Conservation (phyloP, 176 grass and related monocot genomes). For the Pontederia crassipes region DNA sequence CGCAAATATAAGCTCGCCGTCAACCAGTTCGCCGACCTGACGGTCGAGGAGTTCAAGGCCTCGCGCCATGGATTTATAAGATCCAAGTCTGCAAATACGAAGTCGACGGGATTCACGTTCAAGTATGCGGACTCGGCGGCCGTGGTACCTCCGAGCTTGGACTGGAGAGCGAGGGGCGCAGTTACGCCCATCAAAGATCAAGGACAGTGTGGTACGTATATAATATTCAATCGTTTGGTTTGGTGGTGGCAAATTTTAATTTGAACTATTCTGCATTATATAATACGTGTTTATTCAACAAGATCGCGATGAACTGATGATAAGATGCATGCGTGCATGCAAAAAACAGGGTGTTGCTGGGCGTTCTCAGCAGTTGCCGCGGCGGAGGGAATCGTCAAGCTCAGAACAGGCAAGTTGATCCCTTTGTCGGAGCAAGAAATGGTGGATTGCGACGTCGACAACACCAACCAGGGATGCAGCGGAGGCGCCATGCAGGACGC, state of each 20-base stretch:
- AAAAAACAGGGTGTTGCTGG: slow-evolving; percentile 39
- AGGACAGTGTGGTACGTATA: slow-evolving; percentile 23
- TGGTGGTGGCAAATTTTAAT: not conserved
- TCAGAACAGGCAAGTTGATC: slow-evolving; percentile 24
- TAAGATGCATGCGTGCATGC: not conserved
- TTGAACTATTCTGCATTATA: not conserved
- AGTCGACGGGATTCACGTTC: too few species aligned
- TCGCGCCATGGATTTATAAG: slow-evolving; percentile 1
- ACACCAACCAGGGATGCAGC: slow-evolving; percentile 15
- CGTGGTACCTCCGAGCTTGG: too few species aligned
- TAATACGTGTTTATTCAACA: too few species aligned
- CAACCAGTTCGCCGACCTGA: slow-evolving; percentile 56
- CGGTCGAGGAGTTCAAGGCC: slow-evolving; percentile 32
- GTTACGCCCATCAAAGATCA: slow-evolving; percentile 29
- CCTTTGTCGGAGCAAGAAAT: slow-evolving; percentile 42
- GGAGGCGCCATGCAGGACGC: slow-evolving; percentile 28
- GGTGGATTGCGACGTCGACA: slow-evolving; percentile 27
- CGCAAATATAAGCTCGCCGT: slow-evolving; percentile 32
- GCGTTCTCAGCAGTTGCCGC: slow-evolving; percentile 37
- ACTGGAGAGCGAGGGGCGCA: too few species aligned
- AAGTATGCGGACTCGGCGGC: too few species aligned
- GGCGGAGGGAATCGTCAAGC: slow-evolving; percentile 23
- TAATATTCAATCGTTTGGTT: not conserved
- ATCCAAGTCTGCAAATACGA: too few species aligned
- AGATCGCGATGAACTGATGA: too few species aligned